phyloP scores from a whole-genome alignment of 2,329 filamentous ascomycete species.

The Aspergillus pseudoviridinutans region DNA sequence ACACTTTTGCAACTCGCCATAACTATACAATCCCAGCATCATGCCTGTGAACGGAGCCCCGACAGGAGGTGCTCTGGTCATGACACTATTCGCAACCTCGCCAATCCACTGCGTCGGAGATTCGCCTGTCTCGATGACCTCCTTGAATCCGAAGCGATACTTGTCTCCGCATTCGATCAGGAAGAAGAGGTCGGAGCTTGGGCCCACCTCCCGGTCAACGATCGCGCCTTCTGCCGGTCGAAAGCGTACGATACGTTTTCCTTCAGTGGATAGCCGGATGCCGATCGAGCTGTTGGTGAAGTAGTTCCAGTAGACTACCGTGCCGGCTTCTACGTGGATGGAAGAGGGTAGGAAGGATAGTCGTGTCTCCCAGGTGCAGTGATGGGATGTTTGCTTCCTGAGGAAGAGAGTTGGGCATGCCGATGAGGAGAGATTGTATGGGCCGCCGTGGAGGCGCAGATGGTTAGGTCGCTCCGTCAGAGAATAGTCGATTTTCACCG shows the following conservation, averaged over 20 bases:
- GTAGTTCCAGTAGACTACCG: conserved; percentile 54
- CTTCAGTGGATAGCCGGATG: conserved; percentile 22
- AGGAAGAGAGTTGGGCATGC: conserved; percentile 51
- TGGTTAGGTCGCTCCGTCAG: conserved; percentile 43
- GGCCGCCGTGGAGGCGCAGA: conserved; percentile 50
- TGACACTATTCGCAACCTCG: conserved; percentile 26
- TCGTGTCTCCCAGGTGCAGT: conserved; percentile 41
- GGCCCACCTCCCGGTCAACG: conserved; percentile 10
- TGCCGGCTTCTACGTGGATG: conserved; percentile 49
- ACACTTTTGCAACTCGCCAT: conserved; percentile 39
- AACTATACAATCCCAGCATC: conserved; percentile 47
- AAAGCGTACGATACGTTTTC: conserved; percentile 23
- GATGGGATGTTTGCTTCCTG: conserved; percentile 50
- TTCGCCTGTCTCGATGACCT: conserved; percentile 2
- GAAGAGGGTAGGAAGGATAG: conserved; percentile 47
- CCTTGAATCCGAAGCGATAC: conserved; percentile 28
- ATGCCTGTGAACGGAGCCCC: conserved; percentile 44
- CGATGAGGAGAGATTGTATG: conserved; percentile 50
- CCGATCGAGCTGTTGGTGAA: conserved; percentile 45
- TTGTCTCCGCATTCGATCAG: conserved; percentile 27
- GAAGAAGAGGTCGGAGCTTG: conserved; percentile 20
- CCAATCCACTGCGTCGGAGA: conserved; percentile 22
- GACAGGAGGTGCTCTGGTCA: conserved; percentile 36
- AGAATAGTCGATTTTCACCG: conserved; percentile 45
- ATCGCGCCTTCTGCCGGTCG: conserved; percentile 16